Evolutionary conservation across 2,329 filamentous ascomycete genomes (phyloP), one percentile per base, ranked within the genome.

Genomic region (Trichoderma breve): DNA sequence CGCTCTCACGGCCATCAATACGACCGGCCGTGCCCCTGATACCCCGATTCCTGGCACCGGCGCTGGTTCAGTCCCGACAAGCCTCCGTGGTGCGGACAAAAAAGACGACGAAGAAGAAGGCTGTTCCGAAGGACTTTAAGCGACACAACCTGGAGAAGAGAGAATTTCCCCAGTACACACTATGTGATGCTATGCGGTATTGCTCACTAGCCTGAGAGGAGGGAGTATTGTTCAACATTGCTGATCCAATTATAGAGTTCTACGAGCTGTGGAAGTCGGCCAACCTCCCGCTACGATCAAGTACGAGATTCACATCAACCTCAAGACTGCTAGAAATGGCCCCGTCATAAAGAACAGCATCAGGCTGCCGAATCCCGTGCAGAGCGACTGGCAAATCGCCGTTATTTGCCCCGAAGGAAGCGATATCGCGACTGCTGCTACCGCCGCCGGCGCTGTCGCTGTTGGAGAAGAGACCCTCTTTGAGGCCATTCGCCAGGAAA

Each of bases 121-220:
- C 86, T 76, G 82, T 86, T 67, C 87, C 89, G 78, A 93, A 93
- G 82, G 86, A 88, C 12, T 89, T 88, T 74, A 89, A 88, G 74
- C 87, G 89, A 36, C 94, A 90, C 80, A 87, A 90, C 74, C 81
- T 95, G 74, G 88, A 88, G 74, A 84, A 89, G 74, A 88, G 90
- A 57, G 86, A 93, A 43, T 83, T 83, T 51, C 82, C 82, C 0
- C 91, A 93, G 78, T 97, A 92, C 79, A 89, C 94, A 1, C 86
- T 99, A 36, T 92, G 93, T 76, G 96, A 99, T 84, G 97, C 96
- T 18, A 96, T 99, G 90, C 90, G 95, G 93, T 94, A 72, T 86
- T 30, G n/a, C 18, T 14, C 18, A 21, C 32, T 2, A 15, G 1
- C 6, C 14, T 21, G 24, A 1, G 3, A 32, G 15, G n/a, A 12